These are phyloP conservation scores for Pisolithus sp. DNA, from an alignment of 768 basidiomycete species.

Conservation along the genomic window DNA sequence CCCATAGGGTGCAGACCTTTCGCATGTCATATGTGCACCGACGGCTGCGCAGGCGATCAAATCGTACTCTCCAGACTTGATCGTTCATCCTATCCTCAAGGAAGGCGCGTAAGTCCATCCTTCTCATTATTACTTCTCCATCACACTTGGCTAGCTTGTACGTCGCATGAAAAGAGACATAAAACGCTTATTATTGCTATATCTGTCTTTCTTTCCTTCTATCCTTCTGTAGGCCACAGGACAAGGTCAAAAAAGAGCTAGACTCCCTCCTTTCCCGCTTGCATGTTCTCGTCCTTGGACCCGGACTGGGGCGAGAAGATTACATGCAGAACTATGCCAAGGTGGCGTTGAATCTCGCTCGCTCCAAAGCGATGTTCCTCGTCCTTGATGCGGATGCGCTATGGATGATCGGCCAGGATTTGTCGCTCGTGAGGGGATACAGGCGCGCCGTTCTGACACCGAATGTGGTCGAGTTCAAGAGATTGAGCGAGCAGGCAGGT, in stretches of 20 bases:
- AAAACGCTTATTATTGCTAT: not conserved
- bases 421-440: slow-evolving; percentile 74
- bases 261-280: slow-evolving; percentile 73
- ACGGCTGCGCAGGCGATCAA: slow-evolving; percentile 91
- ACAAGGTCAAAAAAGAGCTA: slow-evolving; percentile 45
- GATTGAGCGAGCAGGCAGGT: slow-evolving; percentile 70
- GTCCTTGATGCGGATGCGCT: slow-evolving; percentile 95
- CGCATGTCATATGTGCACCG: slow-evolving; percentile 96
- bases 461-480: slow-evolving; percentile 88
- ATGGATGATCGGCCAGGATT: slow-evolving; percentile 72
- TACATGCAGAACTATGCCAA: slow-evolving; percentile 87
- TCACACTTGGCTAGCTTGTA: not conserved
- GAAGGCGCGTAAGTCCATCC: slow-evolving; percentile 51
- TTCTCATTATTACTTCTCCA: not conserved
- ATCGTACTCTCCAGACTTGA: slow-evolving; percentile 93
- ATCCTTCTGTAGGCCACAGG: slow-evolving; percentile 34
- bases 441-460: slow-evolving; percentile 86
- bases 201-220: not conserved
- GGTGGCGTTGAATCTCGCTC: slow-evolving; percentile 69
- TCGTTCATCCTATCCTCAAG: slow-evolving; percentile 89
- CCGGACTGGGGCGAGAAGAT: slow-evolving; percentile 84
- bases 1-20: slow-evolving; percentile 80
- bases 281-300: slow-evolving; percentile 90
- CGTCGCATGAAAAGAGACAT: not conserved
- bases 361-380: slow-evolving; percentile 71